Evolutionary conservation across 2,329 filamentous ascomycete species (phyloP).

Genomic region (Aureobasidium sp.): DNA sequence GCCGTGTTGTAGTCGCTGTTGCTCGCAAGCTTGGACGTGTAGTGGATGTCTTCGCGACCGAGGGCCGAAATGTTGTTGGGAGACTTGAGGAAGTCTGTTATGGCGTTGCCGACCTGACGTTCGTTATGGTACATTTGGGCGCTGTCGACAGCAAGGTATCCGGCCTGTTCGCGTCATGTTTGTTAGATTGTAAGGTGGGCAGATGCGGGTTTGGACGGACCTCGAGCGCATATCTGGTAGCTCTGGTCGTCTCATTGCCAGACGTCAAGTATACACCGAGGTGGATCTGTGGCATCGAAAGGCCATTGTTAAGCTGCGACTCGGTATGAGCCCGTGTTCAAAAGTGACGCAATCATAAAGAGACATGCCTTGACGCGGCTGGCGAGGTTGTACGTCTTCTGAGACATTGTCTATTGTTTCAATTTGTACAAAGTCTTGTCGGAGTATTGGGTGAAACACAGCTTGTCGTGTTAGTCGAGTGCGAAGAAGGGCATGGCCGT

Average conservation of each 20-base stretch:
- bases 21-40: slow-evolving; percentile 67
- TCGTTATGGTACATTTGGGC: slow-evolving; percentile 66
- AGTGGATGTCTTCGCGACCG: slow-evolving; percentile 62
- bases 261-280: slow-evolving; percentile 66
- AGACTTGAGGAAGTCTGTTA: slow-evolving; percentile 47
- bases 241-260: slow-evolving; percentile 48
- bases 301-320: slow-evolving; percentile 52
- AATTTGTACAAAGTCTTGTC: background rate
- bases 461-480: background rate
- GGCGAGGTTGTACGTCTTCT: slow-evolving; percentile 32
- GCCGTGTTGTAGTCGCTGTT: slow-evolving; percentile 61
- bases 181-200: slow-evolving; percentile 30
- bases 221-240: slow-evolving; percentile 50
- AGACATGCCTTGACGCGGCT: slow-evolving; percentile 32
- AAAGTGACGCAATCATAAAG: slow-evolving; percentile 17
- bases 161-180: slow-evolving; percentile 25
- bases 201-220: slow-evolving; percentile 20
- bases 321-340: slow-evolving; percentile 20
- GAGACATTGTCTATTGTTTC: slow-evolving; percentile 22
- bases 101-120: slow-evolving; percentile 56
- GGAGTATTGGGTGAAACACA: background rate
- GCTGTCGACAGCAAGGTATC: slow-evolving; percentile 46
- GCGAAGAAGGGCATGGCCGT: background rate
- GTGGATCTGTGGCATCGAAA: slow-evolving; percentile 61
- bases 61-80: slow-evolving; percentile 42